Percentiles rank a stretch among this genome's conserved stretches.
Conservation (phyloP, 73 alveolate species). For the Breviolum minutum region DNA sequence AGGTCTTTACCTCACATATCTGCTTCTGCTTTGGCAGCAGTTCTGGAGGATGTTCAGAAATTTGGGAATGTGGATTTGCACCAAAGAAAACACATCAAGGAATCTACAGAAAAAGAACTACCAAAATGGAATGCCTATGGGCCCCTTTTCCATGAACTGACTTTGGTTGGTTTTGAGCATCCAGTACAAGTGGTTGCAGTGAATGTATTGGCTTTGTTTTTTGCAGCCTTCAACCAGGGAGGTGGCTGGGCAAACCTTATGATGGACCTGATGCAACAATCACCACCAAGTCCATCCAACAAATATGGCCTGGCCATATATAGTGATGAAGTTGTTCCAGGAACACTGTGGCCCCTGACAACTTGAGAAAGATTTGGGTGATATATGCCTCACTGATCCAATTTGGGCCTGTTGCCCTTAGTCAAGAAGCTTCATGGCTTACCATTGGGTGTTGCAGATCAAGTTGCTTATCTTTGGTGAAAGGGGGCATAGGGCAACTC, state of each 20-base stretch:
- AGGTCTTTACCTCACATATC: background rate
- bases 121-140: background rate
- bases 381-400: background rate
- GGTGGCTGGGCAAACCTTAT: background rate
- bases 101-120: background rate
- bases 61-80: background rate
- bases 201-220: background rate
- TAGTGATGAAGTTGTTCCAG: slow-evolving; percentile 16
- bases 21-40: background rate
- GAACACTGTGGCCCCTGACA: background rate
- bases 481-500: background rate
- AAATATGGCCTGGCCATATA: background rate
- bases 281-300: background rate
- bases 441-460: slow-evolving; percentile 2
- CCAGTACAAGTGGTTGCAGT: background rate
- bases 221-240: slow-evolving; percentile 1
- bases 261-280: background rate
- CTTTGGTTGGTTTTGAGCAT: background rate
- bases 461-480: background rate
- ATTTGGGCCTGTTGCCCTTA: background rate
- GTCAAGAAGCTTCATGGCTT: background rate
- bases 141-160: background rate
- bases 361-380: background rate
- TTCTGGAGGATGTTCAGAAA: background rate
- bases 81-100: background rate